phyloP scores from a whole-genome alignment of 2,329 filamentous ascomycete species.

The Exophiala sp. region DNA sequence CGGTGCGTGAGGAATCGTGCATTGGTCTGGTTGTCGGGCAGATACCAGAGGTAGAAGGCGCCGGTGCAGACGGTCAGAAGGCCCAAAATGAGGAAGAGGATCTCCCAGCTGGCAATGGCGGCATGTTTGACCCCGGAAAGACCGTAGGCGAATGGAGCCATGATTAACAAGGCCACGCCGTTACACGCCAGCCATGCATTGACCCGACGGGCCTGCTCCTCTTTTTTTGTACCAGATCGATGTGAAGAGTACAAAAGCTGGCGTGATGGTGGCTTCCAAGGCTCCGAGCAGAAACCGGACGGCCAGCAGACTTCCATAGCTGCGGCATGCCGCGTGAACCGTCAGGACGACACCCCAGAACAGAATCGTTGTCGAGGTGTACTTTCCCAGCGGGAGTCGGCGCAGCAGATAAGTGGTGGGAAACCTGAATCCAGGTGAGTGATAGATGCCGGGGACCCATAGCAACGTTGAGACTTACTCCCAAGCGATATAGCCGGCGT shows the following conservation, averaged over 20 bases:
- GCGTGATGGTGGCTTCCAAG: slow-evolving; percentile 36
- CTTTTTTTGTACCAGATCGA: slow-evolving; percentile 38
- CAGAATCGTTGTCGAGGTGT: too few relatives aligned
- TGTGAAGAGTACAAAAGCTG: slow-evolving; percentile 35
- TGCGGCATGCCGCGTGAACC: slow-evolving; percentile 24
- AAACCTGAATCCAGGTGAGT: slow-evolving; percentile 22
- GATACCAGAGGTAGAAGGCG: slow-evolving; percentile 27
- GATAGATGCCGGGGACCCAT: slow-evolving; percentile 28
- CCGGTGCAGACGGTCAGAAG: slow-evolving; percentile 29
- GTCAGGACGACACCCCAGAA: neutral
- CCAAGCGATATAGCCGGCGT: too few relatives aligned
- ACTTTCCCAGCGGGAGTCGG: neutral
- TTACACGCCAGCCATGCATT: too few relatives aligned
- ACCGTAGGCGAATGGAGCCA: slow-evolving; percentile 30
- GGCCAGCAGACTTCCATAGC: slow-evolving; percentile 37
- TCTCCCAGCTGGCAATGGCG: slow-evolving; percentile 31
- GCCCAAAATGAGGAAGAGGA: slow-evolving; percentile 31
- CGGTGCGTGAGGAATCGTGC: slow-evolving; percentile 29
- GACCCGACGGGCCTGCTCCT: slow-evolving; percentile 33
- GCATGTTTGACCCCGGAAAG: slow-evolving; percentile 21
- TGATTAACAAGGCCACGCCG: too few relatives aligned
- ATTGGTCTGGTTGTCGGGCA: slow-evolving; percentile 27
- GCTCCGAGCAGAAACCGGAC: slow-evolving; percentile 41
- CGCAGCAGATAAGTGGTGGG: neutral
- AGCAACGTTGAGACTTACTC: too few relatives aligned